Conservation (phyloP, 148 eudicot species). For the Salicornia ramosissima region DNA sequence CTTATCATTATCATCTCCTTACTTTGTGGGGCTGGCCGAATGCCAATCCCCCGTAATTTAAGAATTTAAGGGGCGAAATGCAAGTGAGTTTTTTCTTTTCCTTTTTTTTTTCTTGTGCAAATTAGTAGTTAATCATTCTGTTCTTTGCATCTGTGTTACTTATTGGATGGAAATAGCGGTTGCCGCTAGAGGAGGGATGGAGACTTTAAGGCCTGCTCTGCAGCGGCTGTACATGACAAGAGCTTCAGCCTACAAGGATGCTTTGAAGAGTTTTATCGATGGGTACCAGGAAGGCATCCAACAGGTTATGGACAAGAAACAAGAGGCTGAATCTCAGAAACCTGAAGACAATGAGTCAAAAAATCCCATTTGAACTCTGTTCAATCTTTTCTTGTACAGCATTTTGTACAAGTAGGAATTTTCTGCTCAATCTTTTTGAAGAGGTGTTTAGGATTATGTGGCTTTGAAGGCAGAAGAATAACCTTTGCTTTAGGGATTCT, state of each 20-base stretch:
- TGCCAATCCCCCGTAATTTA: background rate
- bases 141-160: background rate
- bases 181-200: slow-evolving; percentile 97
- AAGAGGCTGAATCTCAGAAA: slow-evolving; percentile 38
- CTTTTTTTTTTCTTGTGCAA: too few species aligned
- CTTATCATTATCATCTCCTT: background rate
- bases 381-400: slow-evolving; percentile 9
- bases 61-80: background rate
- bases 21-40: background rate
- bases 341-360: slow-evolving; percentile 32
- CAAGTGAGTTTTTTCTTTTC: background rate
- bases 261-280: slow-evolving; percentile 66
- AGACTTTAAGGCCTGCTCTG: slow-evolving; percentile 74
- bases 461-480: too few species aligned
- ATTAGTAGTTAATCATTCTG: too few species aligned
- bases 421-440: too few species aligned
- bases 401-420: background rate
- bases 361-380: slow-evolving; percentile 23
- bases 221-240: slow-evolving; percentile 89
- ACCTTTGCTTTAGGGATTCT: too few species aligned
- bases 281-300: slow-evolving; percentile 94
- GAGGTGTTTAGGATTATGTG: too few species aligned
- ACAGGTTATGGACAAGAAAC: slow-evolving; percentile 63
- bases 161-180: slow-evolving; percentile 38
- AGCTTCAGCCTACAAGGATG: slow-evolving; percentile 90